Base-by-base conservation (phyloP, 2,329 filamentous ascomycete genomes). In the Aspergillus pseudoglaucus region DNA sequence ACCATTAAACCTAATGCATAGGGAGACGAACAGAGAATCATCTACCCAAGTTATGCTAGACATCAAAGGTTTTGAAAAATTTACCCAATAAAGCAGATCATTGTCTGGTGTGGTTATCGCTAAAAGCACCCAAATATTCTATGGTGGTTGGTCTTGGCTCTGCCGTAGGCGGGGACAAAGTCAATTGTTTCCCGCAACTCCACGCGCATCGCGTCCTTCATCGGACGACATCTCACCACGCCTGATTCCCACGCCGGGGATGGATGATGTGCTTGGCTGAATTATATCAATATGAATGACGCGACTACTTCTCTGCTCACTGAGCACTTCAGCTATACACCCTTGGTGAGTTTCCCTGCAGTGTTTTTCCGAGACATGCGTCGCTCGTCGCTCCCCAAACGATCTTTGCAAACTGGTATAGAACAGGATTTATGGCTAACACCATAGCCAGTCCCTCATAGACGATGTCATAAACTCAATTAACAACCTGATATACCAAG, bases 401-500 rank as follows among this genome's bases (percentile, higher is more conserved):
- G 12, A n/a, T 20, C 15, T 15, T 17, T n/a, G 33, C 42, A 8
- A 18, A 23, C n/a, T 17, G 12, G 38, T 22, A 27, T 20, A 41
- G 14, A n/a, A 41, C 10, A 41, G 18, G 5, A n/a, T 23, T 20
- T 20, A 27, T 6, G 22, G 8, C 37, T 39, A 42, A 42, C 9
- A 18, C 40, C 8, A 14, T 25, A 10, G 15, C 10, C 61, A 95
- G 90, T 87, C 87, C 52, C 82, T 98, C 38, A 86, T 98, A 63
- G 93, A 98, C 80, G 91, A 97, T 72, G 90, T 97, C 59, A 95
- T 97, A 74, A 96, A 97, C 75, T 87, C 86, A 47, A 83, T 96
- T 68, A 98, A 97, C 74, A 88, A 91, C 62, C 81, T 96, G 60
- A 86, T 93, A 61, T 93, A 95, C 70, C 86, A 86, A 67, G 90